phyloP scores from a whole-genome alignment of 1,284 basidiomycete species.

The Flammula alnicola region DNA sequence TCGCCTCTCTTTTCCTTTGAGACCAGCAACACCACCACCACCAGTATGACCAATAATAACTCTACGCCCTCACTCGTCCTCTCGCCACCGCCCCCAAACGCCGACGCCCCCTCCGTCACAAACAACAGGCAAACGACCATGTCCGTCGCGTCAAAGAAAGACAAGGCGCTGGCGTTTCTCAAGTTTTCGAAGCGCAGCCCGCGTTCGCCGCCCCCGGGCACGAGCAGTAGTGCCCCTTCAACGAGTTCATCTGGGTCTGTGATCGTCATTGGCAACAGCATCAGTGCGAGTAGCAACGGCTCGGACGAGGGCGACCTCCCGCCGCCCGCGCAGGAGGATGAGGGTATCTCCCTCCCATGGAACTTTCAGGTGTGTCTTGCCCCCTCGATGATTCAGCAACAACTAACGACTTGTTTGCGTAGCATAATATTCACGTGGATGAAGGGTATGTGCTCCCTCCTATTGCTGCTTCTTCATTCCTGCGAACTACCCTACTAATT shows the following conservation, averaged over 20 bases:
- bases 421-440: conserved; percentile 83
- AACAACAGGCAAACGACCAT: background rate
- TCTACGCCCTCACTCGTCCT: conserved; percentile 12
- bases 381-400: too few species aligned
- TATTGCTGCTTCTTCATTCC: too few species aligned
- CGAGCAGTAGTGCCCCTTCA: conserved; percentile 8
- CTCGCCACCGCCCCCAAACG: conserved; percentile 7
- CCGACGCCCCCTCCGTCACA: background rate
- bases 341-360: conserved; percentile 70
- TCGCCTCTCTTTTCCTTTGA: conserved; percentile 12
- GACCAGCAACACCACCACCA: conserved; percentile 27
- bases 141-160: conserved; percentile 35
- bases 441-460: conserved; percentile 56
- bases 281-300: too few species aligned
- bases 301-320: conserved; percentile 30
- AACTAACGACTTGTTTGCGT: conserved; percentile 8
- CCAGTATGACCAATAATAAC: too few species aligned
- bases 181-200: conserved; percentile 49
- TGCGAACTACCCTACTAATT: too few species aligned
- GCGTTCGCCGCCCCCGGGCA: conserved; percentile 29
- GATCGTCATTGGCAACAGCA: conserved; percentile 22
- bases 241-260: too few species aligned
- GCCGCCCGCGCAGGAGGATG: conserved; percentile 53
- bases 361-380: conserved; percentile 67
- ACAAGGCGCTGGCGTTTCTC: conserved; percentile 48